A percentile compares a stretch with the other conserved stretches of the same genome.
Conservation (phyloP, 768 basidiomycete genomes). For the Trametes cinnabarina region DNA sequence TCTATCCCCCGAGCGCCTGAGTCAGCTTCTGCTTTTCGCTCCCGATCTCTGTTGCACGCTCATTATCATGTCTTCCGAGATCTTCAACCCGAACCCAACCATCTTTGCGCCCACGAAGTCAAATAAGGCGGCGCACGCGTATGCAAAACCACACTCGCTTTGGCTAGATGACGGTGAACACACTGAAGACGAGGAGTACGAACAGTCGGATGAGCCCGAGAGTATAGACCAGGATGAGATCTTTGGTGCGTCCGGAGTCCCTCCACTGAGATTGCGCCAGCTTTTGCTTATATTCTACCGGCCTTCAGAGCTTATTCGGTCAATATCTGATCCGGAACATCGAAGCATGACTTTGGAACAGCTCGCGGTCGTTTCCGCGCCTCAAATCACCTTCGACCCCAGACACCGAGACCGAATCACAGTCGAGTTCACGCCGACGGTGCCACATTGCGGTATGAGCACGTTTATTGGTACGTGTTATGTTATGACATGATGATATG, state of each 20-base stretch:
- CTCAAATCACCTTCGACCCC: conserved; percentile 64
- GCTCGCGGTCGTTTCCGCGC: conserved; percentile 88
- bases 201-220: conserved; percentile 49
- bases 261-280: neutral
- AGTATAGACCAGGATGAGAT: conserved; percentile 90
- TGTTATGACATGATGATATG: too few relatives aligned
- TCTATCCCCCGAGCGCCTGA: conserved; percentile 5
- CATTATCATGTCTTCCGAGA: conserved; percentile 36
- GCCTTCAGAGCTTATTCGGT: conserved; percentile 77
- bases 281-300: neutral
- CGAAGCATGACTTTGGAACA: conserved; percentile 88
- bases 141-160: conserved; percentile 46
- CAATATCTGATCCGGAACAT: conserved; percentile 94
- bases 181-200: conserved; percentile 30
- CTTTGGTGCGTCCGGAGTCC: conserved; percentile 58
- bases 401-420: conserved; percentile 59
- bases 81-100: conserved; percentile 90
- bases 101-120: conserved; percentile 61
- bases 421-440: conserved; percentile 96
- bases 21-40: too few relatives aligned
- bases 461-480: conserved; percentile 87
- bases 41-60: too few relatives aligned
- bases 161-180: conserved; percentile 45
- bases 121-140: conserved; percentile 38
- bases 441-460: conserved; percentile 97